Conservation (phyloP, 1,139 yeast genomes). For the Geotrichum bryndzae region DNA sequence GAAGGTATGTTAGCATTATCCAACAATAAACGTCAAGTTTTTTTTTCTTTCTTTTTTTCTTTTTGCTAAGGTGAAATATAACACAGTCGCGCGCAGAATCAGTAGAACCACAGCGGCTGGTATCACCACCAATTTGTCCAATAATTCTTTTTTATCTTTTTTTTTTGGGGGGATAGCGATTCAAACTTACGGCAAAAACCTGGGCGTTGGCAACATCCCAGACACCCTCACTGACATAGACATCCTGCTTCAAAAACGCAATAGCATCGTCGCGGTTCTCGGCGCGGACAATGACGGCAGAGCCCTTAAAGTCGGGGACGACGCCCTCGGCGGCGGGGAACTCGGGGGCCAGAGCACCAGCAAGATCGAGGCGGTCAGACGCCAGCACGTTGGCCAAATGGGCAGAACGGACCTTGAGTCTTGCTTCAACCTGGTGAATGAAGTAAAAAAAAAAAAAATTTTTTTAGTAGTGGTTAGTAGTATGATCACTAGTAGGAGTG, state of each 20-base stretch:
- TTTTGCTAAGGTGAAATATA: neutral
- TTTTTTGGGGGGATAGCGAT: too few species aligned
- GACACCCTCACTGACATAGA: conserved; percentile 58
- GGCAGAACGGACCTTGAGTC: conserved; percentile 6
- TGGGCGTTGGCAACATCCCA: conserved; percentile 69
- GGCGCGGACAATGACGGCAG: conserved; percentile 58
- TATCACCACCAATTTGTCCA: too few species aligned
- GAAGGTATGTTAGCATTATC: too few species aligned
- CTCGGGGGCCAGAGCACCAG: conserved; percentile 27
- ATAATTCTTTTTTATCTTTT: too few species aligned
- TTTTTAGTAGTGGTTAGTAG: too few species aligned
- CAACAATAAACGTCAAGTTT: too few species aligned
- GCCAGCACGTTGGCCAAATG: conserved; percentile 4
- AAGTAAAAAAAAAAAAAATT: too few species aligned
- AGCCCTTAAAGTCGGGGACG: conserved; percentile 59
- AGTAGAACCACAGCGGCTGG: too few species aligned
- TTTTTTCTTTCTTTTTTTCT: too few species aligned
- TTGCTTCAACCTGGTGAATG: neutral
- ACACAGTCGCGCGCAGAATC: neutral
- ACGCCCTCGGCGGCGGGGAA: conserved; percentile 37
- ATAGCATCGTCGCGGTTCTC: conserved; percentile 57
- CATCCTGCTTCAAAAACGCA: conserved; percentile 57
- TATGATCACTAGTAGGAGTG: neutral
- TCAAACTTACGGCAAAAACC: conserved; percentile 46
- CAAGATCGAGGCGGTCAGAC: neutral